Conservation (phyloP, 768 basidiomycete species). For the Tephrocybe sp. region DNA sequence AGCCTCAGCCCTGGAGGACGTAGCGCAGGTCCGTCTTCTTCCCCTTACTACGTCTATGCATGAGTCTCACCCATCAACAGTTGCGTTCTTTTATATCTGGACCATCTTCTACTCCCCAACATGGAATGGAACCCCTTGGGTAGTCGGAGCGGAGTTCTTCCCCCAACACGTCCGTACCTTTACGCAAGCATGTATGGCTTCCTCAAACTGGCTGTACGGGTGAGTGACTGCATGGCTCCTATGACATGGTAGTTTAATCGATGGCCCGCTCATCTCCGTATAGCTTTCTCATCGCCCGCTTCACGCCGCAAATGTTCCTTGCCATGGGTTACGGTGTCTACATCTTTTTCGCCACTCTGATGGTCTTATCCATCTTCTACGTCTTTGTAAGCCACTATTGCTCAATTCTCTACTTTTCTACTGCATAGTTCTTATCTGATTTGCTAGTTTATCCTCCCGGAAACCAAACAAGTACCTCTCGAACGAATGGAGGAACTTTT, state of each 20-base stretch:
- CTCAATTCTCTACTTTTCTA: neutral
- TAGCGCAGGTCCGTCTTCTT: conserved; percentile 27
- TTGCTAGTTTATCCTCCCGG: conserved; percentile 37
- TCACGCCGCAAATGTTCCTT: conserved; percentile 38
- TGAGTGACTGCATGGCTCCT: conserved; percentile 8
- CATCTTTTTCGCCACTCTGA: conserved; percentile 34
- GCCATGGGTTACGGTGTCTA: conserved; percentile 37
- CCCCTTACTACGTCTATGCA: neutral
- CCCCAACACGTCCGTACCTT: conserved; percentile 38
- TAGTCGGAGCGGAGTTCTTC: conserved; percentile 42
- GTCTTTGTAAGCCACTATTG: conserved; percentile 25
- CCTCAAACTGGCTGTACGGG: conserved; percentile 35
- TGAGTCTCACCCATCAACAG: conserved; percentile 4
- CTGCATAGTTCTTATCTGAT: neutral
- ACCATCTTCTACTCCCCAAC: conserved; percentile 36
- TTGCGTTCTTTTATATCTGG: conserved; percentile 38
- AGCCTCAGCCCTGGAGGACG: conserved; percentile 25
- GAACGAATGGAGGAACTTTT: conserved; percentile 44
- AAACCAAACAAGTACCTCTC: conserved; percentile 39
- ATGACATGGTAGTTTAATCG: neutral
- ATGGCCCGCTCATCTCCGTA: neutral
- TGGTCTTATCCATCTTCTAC: conserved; percentile 31
- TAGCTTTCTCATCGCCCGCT: conserved; percentile 34
- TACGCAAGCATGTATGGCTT: conserved; percentile 35
- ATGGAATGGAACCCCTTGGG: conserved; percentile 48